A percentile compares a stretch with the other conserved stretches of the same genome.
phyloP scores from a whole-genome alignment of 2,329 filamentous ascomycete genomes.

The Monilinia fructigena region DNA sequence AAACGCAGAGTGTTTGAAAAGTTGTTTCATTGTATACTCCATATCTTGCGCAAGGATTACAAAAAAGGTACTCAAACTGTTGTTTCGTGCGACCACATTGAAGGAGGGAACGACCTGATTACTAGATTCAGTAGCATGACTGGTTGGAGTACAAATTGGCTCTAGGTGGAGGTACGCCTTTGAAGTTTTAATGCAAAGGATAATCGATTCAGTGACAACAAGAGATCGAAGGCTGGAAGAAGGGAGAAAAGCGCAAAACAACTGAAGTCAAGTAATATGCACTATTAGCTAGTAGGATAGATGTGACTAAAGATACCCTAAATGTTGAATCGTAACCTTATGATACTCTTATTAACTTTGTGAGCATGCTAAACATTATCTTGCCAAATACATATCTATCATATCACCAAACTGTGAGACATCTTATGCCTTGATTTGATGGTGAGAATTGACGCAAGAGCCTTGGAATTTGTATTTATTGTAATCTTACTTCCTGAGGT shows the following conservation, averaged over 20 bases:
- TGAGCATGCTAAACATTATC: neutral
- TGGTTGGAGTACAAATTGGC: slow-evolving; percentile 69
- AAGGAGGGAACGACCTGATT: slow-evolving; percentile 74
- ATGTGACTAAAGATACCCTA: slow-evolving; percentile 30
- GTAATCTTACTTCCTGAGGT: too few species aligned
- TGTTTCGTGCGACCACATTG: slow-evolving; percentile 67
- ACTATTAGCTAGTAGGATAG: slow-evolving; percentile 32
- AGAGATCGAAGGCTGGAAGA: slow-evolving; percentile 68
- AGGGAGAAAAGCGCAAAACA: slow-evolving; percentile 37
- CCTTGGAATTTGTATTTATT: too few species aligned
- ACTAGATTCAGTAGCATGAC: slow-evolving; percentile 72
- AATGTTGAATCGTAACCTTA: slow-evolving; percentile 19
- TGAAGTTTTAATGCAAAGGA: slow-evolving; percentile 55
- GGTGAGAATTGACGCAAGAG: too few species aligned
- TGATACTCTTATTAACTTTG: neutral
- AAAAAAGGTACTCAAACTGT: slow-evolving; percentile 58
- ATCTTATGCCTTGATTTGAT: too few species aligned
- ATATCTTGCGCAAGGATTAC: slow-evolving; percentile 52
- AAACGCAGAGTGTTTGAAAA: slow-evolving; percentile 70
- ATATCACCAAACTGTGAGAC: too few species aligned
- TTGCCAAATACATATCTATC: neutral
- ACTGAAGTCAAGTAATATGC: slow-evolving; percentile 21
- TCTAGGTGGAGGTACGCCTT: slow-evolving; percentile 47
- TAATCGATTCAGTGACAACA: slow-evolving; percentile 67
- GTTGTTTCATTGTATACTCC: slow-evolving; percentile 70